phyloP scores from a whole-genome alignment of 371 early-diverging fungal genomes.

The Smittium mucronatum region DNA sequence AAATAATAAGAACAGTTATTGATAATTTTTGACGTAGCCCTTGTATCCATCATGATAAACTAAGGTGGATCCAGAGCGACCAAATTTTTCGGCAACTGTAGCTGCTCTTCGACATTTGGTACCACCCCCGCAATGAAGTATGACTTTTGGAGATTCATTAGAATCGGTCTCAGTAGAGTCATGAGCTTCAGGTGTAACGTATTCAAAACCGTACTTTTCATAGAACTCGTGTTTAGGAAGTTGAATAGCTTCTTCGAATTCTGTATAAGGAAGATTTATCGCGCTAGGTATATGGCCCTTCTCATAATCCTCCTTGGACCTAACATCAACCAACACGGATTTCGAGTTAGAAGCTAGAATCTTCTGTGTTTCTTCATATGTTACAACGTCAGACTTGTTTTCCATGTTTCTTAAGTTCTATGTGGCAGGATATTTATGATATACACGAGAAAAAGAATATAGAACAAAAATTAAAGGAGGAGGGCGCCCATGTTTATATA shows the following conservation, averaged over 20 bases:
- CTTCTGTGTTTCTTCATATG: no score
- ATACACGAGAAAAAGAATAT: no score
- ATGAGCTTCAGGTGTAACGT: no score
- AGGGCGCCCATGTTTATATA: no score
- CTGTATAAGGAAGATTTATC: neutral
- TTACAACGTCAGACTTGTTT: no score
- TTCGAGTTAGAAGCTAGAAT: no score
- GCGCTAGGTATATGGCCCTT: neutral
- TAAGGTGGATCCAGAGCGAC: neutral
- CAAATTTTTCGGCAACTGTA: neutral
- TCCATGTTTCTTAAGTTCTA: no score
- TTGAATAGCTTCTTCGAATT: neutral
- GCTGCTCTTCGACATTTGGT: neutral
- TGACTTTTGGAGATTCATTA: neutral
- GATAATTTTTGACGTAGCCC: no score
- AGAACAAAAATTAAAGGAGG: no score
- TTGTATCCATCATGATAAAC: neutral
- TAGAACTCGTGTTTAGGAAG: neutral
- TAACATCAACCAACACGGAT: neutral
- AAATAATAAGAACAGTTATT: no score
- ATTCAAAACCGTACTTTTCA: neutral
- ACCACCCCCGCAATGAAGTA: neutral
- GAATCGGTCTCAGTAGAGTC: no score
- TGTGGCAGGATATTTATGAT: no score
- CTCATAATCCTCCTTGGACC: neutral